A percentile compares a stretch with the other conserved stretches of the same genome.
Conservation (phyloP, 1,139 yeast genomes). For the Geotrichum candidum region DNA sequence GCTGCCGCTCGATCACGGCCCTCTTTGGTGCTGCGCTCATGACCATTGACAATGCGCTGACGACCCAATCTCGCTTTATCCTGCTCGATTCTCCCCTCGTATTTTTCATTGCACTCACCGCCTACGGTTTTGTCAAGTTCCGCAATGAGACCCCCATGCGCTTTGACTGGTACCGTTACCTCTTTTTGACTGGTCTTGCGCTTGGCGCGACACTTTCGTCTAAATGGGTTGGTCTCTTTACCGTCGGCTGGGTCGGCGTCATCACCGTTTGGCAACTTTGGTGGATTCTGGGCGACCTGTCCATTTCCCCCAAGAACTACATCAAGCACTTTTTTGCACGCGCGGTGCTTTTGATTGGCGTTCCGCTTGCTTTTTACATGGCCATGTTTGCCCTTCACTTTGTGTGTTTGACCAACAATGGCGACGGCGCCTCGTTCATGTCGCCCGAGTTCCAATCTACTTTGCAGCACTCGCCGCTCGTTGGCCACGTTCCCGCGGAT, state of each 20-base stretch:
- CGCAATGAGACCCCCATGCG: constrained; percentile 74
- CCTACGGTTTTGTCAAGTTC: constrained; percentile 72
- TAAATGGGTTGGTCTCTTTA: constrained; percentile 96
- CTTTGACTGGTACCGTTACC: constrained; percentile 60
- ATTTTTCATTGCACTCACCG: constrained; percentile 84
- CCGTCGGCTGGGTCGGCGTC: constrained; percentile 85
- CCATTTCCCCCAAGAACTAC: constrained; percentile 48
- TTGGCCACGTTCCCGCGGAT: constrained; percentile 62
- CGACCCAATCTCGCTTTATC: constrained; percentile 86
- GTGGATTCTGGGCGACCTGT: constrained; percentile 83
- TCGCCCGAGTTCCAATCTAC: constrained; percentile 82
- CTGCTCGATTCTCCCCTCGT: constrained; percentile 85
- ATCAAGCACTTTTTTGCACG: constrained; percentile 51
- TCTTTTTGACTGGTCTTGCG: constrained; percentile 70
- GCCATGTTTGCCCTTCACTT: constrained; percentile 78
- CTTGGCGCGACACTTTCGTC: constrained; percentile 85
- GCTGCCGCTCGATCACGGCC: constrained; percentile 75
- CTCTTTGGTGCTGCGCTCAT: constrained; percentile 61
- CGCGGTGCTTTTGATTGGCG: constrained; percentile 54
- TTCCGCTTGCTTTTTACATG: constrained; percentile 65
- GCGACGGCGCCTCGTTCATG: constrained; percentile 88
- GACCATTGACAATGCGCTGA: constrained; percentile 75
- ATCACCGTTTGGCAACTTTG: constrained; percentile 73
- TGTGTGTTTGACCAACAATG: constrained; percentile 60
- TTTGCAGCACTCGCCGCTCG: constrained; percentile 64